Base-by-base conservation (phyloP, 805 yeast species). In the Komagataella phaffii region DNA sequence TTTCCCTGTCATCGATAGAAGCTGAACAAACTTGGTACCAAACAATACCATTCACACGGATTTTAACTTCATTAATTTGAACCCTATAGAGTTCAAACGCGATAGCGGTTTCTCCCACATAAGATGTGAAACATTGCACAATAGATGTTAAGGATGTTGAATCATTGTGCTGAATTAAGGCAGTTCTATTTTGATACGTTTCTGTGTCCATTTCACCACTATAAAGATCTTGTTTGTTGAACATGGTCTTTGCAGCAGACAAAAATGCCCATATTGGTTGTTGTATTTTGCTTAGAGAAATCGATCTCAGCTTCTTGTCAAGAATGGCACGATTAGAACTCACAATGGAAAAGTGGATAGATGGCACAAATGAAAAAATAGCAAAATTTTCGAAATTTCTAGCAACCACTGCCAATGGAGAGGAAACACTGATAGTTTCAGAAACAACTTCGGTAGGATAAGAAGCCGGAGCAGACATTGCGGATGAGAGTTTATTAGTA, bases 1-100 rank as follows among this genome's bases (percentile, higher is more conserved):
- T 66, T 51, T 76, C 77, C 47, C 76, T 75, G 36, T 73, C 73
- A 19, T 67, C 67, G 17, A 69, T 61, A 14, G 70, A 68, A 48
- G 80, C 80, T 44, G 77, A 70, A 0, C 80, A 72, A 1, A 80
- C 79, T 59, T 81, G 87, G 23, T 80, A 76, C 89, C 89, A 83
- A 12, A 77, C 72, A 19, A 83, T 74, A 19, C 87, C 88, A 58
- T 83, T 83, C 3, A 83, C 87, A 51, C 70, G 64, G 10, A 73
- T 73, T 48, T 70, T 65, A 5, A 75, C 60, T 51, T 66, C 73
- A 49, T 72, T 71, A 51, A 70, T 67, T 47, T 63, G 61, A 17
- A 71, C 71, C 50, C 76, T 72, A 49, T 72, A 69, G 40, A 79
- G 62, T 53, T 75, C 79, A 56, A 78, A 76, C 2, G 76, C 75